These are phyloP conservation scores for Cordyceps cateniannulata DNA, from an alignment of 2,329 filamentous ascomycete species.

Conservation along the genomic window DNA sequence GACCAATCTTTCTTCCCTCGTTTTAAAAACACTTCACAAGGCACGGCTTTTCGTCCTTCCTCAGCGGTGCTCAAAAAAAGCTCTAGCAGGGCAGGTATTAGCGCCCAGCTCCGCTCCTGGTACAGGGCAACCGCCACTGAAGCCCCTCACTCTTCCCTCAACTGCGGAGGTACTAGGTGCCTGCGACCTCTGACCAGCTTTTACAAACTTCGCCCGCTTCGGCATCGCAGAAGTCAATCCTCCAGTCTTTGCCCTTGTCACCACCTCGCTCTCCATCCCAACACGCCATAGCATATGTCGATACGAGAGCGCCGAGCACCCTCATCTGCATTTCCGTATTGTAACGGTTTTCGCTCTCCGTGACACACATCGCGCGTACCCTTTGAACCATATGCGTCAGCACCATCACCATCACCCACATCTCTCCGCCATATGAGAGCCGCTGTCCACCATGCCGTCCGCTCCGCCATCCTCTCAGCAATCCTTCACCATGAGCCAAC, in stretches of 20 bases:
- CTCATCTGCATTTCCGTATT: not conserved
- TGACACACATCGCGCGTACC: not conserved
- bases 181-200: not conserved
- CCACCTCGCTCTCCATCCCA: not conserved
- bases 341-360: not conserved
- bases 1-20: too few species aligned
- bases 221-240: slow-evolving; percentile 6
- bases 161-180: not conserved
- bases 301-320: not conserved
- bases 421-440: not conserved
- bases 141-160: not conserved
- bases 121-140: slow-evolving; percentile 5
- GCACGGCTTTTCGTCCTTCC: too few species aligned
- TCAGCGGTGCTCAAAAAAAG: too few species aligned
- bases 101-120: not conserved
- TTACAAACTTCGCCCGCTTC: not conserved
- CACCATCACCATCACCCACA: not conserved
- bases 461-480: slow-evolving; percentile 50
- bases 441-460: slow-evolving; percentile 24
- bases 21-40: not conserved
- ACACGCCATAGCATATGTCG: not conserved
- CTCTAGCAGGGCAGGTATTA: not conserved
- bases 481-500: slow-evolving; percentile 51
- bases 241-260: not conserved
- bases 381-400: slow-evolving; percentile 2